Evolutionary conservation across 2,329 filamentous ascomycete species (phyloP), one percentile per base, ranked within the genome.

Genomic region (Cladophialophora carrionii): DNA sequence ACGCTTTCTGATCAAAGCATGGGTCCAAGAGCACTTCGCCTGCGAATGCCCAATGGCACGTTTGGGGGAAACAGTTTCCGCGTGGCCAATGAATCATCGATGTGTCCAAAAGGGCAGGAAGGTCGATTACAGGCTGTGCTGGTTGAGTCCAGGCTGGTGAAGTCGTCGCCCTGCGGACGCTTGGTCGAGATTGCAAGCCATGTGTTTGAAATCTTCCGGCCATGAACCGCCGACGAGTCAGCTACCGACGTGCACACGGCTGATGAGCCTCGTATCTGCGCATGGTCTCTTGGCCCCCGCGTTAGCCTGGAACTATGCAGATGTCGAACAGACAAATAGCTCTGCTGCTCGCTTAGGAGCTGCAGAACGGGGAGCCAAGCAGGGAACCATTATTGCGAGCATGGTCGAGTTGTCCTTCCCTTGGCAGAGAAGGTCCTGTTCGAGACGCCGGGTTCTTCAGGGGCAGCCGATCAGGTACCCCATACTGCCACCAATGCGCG

Each of bases 181-280:
- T 17, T 43, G 37, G 37, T 43, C 17, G 37, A 20, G 37, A 43
- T 43, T 43, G 14, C 17, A 43, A 43, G 37, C 37, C 37, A 43
- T n/a, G 37, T 20, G 37, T 43, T 37, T 43, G 37, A 17, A 43
- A 43, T 43, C 37, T 43, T n/a, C 37, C n/a, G 14, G 17, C 14
- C 37, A 43, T 43, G 37, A 43, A n/a, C 37, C 37, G 37, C 37
- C 37, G n/a, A n/a, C 37, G 37, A 43, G 37, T n/a, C 37, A 43
- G 37, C n/a, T 43, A 43, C 26, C 3, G 26, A 29, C 37, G 17
- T 43, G n/a, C 37, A 43, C 17, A 43, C 6, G 37, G 37, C 37
- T 43, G 14, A 20, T n/a, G 17, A 43, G 14, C n/a, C 37, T 20
- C 37, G 37, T 43, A 43, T 43, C 5, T 43, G 37, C 37, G n/a